A percentile compares a stretch with the other conserved stretches of the same genome.
phyloP scores from a whole-genome alignment of 1,284 basidiomycete genomes.

The Fistulinella cinereoalba region DNA sequence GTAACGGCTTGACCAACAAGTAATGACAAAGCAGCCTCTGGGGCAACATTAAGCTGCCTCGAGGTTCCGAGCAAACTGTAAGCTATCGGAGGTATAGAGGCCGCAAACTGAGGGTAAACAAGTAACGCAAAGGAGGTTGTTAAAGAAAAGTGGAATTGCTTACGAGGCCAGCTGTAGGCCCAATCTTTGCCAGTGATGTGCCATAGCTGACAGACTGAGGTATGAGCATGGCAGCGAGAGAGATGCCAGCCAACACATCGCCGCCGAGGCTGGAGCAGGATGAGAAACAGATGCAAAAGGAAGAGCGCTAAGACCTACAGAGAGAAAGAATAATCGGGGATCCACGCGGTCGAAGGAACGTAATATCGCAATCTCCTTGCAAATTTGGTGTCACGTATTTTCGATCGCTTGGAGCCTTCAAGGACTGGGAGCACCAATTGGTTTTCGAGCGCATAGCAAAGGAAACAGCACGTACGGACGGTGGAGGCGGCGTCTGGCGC shows the following conservation, averaged over 20 bases:
- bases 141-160: conserved; percentile 35
- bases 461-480: conserved; percentile 14
- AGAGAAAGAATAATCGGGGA: conserved; percentile 76
- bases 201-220: conserved; percentile 94
- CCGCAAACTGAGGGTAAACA: conserved; percentile 57
- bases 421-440: conserved; percentile 5
- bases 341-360: conserved; percentile 73
- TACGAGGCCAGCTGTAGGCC: conserved; percentile 83
- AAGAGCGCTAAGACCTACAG: conserved; percentile 48
- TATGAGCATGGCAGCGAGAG: conserved; percentile 86
- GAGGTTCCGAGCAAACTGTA: conserved; percentile 88
- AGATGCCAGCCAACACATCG: conserved; percentile 81
- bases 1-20: conserved; percentile 84
- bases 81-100: conserved; percentile 75
- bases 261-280: conserved; percentile 60
- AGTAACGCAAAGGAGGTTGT: too few relatives aligned
- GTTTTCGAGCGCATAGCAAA: background rate
- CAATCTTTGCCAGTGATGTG: conserved; percentile 77
- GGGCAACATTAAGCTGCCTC: conserved; percentile 79
- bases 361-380: conserved; percentile 54
- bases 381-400: conserved; percentile 29
- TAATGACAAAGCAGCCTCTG: conserved; percentile 88
- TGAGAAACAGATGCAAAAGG: conserved; percentile 8
- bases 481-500: conserved; percentile 17
- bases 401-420: conserved; percentile 16